Base-by-base conservation (phyloP, 1,139 yeast species). In the Scheffersomyces segobiensis region DNA sequence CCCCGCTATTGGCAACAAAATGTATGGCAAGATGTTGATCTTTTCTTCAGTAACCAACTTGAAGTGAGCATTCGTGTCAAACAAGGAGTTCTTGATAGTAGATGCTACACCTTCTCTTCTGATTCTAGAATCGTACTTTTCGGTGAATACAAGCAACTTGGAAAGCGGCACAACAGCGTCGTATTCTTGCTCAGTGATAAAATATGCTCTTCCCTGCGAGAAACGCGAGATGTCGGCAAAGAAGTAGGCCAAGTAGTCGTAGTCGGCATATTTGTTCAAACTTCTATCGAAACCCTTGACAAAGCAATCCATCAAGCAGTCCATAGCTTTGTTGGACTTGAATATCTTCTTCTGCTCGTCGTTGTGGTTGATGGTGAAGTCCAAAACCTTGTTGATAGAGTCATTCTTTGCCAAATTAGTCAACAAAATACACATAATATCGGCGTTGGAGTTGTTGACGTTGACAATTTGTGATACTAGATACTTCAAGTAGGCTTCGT, bases 81-180 rank as follows among this genome's bases (percentile, higher is more conserved):
- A 95, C 55, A 93, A 78, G 0, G 96, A 85, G 74, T 95, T 95
- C 70, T 95, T 95, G 65, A 95, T 90, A 5, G 97, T 91, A 2
- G 97, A 89, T 0, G 97, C 97, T 54, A 92, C 95, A 67, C 97
- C 98, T 71, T 89, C 93, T 72, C 98, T 84, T 77, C 98, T 87
- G 47, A 87, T 85, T 66, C 86, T 87, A 21, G 91, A 82, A 63
- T 88, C 93, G 66, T 87, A 87, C 67, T 87, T 87, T 68, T 91
- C 96, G 2, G 97, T 91, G 74, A 92, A 92, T 0, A 89, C 96
- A 60, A 92, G 79, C 46, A 95, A 73, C 70, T 93, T 91, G 22
- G 93, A 84, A 52, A 93, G 76, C 50, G 98, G 97, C 18, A 89
- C 87, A 46, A 90, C 89, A n/a, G 75, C 78, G 70, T 92, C 97